Conservation (phyloP, 106 monocot species). For the Dendrobium chrysotoxum region DNA sequence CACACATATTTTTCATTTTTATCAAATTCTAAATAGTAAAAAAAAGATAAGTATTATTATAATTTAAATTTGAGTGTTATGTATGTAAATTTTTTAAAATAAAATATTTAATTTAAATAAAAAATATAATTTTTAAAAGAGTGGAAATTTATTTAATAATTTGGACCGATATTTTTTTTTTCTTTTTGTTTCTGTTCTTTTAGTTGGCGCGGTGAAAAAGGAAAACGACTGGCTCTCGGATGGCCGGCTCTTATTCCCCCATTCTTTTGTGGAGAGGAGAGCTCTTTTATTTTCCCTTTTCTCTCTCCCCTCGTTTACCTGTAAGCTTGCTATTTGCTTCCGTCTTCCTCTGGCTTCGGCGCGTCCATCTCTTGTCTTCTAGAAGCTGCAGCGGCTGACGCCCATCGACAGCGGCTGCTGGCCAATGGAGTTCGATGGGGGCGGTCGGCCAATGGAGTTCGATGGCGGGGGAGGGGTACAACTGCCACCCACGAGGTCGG, state of each 20-base stretch:
- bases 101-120: no score
- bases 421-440: conserved; percentile 9
- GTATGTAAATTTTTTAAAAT: no score
- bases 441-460: conserved; percentile 9
- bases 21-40: no score
- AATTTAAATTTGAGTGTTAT: no score
- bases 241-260: conserved; percentile 11
- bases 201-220: neutral
- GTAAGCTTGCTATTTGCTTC: neutral
- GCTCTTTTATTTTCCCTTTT: conserved; percentile 2
- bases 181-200: neutral
- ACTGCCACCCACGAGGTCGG: conserved; percentile 2
- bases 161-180: neutral
- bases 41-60: no score
- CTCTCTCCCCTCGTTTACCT: conserved; percentile 5
- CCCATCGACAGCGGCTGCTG: conserved; percentile 6
- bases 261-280: conserved; percentile 11
- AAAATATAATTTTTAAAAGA: no score
- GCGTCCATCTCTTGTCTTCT: neutral
- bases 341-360: neutral
- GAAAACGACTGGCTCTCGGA: conserved; percentile 6
- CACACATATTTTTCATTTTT: no score
- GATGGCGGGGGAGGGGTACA: conserved; percentile 9
- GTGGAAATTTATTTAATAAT: no score
- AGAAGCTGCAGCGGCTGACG: neutral